Conservation (phyloP, 2,329 filamentous ascomycete species). For the Aspergillus arachidicola region DNA sequence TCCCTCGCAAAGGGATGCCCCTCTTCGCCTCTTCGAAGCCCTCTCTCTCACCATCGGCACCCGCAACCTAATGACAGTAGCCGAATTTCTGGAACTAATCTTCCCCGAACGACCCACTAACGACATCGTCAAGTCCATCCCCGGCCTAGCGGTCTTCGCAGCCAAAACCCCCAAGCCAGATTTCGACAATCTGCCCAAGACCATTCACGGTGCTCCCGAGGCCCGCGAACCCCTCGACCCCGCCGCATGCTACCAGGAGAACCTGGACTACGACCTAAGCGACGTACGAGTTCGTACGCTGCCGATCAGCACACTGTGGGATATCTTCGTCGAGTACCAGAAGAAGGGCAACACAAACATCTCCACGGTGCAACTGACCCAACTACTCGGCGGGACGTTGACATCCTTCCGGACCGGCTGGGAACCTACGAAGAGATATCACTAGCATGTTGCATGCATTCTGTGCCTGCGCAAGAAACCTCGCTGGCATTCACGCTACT, state of each 20-base stretch:
- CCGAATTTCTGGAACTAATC: slow-evolving; percentile 30
- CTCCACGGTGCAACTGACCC: slow-evolving; percentile 26
- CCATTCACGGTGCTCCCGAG: slow-evolving; percentile 9
- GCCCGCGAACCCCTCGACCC: slow-evolving; percentile 21
- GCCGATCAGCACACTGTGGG: slow-evolving; percentile 34
- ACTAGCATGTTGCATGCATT: neutral
- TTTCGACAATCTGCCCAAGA: slow-evolving; percentile 28
- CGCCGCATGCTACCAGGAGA: slow-evolving; percentile 27
- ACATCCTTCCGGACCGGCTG: slow-evolving; percentile 29
- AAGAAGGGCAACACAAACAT: slow-evolving; percentile 30
- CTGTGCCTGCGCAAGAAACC: neutral
- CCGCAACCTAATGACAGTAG: slow-evolving; percentile 27
- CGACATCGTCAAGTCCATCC: slow-evolving; percentile 36
- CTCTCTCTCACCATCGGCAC: slow-evolving; percentile 29
- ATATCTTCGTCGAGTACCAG: slow-evolving; percentile 41
- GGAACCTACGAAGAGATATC: neutral
- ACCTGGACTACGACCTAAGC: slow-evolving; percentile 38
- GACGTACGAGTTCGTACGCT: slow-evolving; percentile 34
- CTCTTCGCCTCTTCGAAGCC: slow-evolving; percentile 29
- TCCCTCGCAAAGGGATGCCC: slow-evolving; percentile 14
- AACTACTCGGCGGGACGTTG: slow-evolving; percentile 33
- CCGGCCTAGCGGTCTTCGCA: slow-evolving; percentile 34
- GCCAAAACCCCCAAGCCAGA: slow-evolving; percentile 29
- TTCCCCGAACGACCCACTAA: slow-evolving; percentile 34
- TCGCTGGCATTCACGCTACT: too few relatives aligned